Conservation (phyloP, 768 basidiomycete genomes). For the Boletus reticuloceps region DNA sequence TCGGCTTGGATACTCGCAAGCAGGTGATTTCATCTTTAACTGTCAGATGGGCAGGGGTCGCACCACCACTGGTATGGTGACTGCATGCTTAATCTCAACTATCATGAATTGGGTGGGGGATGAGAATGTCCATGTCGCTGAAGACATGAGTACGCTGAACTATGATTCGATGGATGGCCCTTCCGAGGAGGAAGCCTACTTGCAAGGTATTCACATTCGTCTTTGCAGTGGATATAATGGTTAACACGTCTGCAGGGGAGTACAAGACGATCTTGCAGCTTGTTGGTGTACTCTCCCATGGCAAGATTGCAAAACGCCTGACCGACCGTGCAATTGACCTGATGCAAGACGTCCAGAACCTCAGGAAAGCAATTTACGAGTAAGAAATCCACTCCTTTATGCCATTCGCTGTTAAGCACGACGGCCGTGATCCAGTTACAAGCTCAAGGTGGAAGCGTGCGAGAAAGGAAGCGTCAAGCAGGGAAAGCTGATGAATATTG, state of each 20-base stretch:
- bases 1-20: slow-evolving; percentile 49
- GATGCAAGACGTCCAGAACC: slow-evolving; percentile 96
- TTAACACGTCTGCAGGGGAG: slow-evolving; percentile 58
- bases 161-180: slow-evolving; percentile 78
- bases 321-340: slow-evolving; percentile 87
- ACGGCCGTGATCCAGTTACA: slow-evolving; percentile 57
- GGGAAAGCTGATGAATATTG: slow-evolving; percentile 66
- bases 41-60: slow-evolving; percentile 94
- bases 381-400: slow-evolving; percentile 38
- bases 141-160: slow-evolving; percentile 37
- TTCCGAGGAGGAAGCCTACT: slow-evolving; percentile 85
- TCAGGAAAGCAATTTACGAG: slow-evolving; percentile 94
- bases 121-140: slow-evolving; percentile 37
- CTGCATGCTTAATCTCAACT: slow-evolving; percentile 82
- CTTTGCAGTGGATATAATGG: background rate
- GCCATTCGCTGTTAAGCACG: background rate
- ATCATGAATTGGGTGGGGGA: slow-evolving; percentile 57
- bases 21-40: slow-evolving; percentile 87
- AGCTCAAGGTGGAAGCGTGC: slow-evolving; percentile 82
- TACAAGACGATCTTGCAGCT: slow-evolving; percentile 97
- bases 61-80: slow-evolving; percentile 96
- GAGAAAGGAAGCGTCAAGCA: slow-evolving; percentile 79
- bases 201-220: slow-evolving; percentile 56
- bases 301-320: slow-evolving; percentile 88
- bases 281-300: slow-evolving; percentile 86